These are phyloP conservation scores for Apiospora aurea DNA, from an alignment of 2,329 filamentous ascomycete genomes.

Conservation along the genomic window DNA sequence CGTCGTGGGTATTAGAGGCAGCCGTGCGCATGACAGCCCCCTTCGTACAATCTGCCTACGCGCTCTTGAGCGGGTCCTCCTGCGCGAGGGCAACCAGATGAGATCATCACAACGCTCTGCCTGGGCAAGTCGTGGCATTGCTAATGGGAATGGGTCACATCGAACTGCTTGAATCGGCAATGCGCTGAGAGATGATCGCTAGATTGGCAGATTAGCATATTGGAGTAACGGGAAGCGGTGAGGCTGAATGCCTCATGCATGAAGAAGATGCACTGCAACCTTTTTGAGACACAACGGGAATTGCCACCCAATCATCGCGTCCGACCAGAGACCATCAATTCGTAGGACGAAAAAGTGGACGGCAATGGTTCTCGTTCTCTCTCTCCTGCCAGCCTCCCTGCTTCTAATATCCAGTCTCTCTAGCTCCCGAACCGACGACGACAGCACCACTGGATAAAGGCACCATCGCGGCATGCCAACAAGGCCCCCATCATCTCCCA, in stretches of 20 bases:
- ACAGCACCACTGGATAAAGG: not conserved
- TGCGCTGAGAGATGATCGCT: not conserved
- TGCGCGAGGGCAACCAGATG: not conserved
- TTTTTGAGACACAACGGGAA: constrained; percentile 20
- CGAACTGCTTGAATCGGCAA: not conserved
- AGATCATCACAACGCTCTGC: not conserved
- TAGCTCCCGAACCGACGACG: not conserved
- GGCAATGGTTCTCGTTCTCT: not conserved
- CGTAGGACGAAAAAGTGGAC: constrained; percentile 8
- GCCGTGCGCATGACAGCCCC: not conserved
- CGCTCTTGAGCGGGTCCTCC: not conserved
- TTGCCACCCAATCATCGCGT: constrained; percentile 3
- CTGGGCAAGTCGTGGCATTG: not conserved
- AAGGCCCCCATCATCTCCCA: too few species aligned
- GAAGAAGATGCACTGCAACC: constrained; percentile 9
- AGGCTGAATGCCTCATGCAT: constrained; percentile 12
- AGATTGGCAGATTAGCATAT: constrained; percentile 3
- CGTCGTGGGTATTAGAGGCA: not conserved
- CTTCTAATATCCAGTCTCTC: not conserved
- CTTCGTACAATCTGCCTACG: not conserved
- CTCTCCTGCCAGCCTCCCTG: not conserved
- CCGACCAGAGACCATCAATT: not conserved
- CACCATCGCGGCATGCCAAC: not conserved
- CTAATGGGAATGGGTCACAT: not conserved
- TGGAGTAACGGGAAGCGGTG: not conserved